Evolutionary conservation across 2,329 filamentous ascomycete genomes (phyloP).

Genomic region (Colletotrichum spinosum): DNA sequence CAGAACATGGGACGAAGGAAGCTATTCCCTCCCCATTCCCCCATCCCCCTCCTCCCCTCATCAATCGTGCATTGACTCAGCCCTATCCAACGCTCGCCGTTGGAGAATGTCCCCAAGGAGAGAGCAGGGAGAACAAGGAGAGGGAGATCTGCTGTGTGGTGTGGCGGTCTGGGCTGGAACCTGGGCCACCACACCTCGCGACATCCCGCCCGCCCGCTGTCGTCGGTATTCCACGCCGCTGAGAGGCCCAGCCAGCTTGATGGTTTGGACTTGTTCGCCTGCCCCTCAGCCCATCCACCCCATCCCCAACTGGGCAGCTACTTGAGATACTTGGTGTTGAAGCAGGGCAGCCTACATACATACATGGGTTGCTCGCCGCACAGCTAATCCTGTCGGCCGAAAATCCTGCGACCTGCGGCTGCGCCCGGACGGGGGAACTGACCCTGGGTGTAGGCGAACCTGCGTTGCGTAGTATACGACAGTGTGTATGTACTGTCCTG

Average conservation of each 20-base stretch:
- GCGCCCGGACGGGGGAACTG: neutral
- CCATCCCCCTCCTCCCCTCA: neutral
- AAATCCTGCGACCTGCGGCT: slow-evolving; percentile 20
- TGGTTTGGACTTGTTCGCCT: neutral
- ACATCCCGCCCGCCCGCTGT: neutral
- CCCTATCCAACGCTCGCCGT: slow-evolving; percentile 17
- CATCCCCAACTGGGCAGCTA: slow-evolving; percentile 15
- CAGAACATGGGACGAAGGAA: slow-evolving; percentile 24
- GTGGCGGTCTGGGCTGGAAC: neutral
- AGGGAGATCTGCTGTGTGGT: neutral
- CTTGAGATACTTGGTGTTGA: neutral
- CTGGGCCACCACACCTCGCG: neutral
- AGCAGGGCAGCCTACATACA: neutral
- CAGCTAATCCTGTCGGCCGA: slow-evolving; percentile 23
- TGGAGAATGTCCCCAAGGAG: neutral
- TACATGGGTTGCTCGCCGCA: neutral
- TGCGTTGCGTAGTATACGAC: neutral
- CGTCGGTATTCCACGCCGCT: slow-evolving; percentile 9
- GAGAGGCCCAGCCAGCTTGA: slow-evolving; percentile 10
- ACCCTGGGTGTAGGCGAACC: neutral
- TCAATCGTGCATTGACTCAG: slow-evolving; percentile 22
- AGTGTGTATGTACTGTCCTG: too few relatives aligned
- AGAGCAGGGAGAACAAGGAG: too few relatives aligned
- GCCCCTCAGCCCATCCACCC: neutral
- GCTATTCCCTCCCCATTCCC: neutral